A percentile compares a stretch with the other conserved stretches of the same genome.
phyloP scores from a whole-genome alignment of 371 early-diverging fungal genomes.

The Mucor mucedo region DNA sequence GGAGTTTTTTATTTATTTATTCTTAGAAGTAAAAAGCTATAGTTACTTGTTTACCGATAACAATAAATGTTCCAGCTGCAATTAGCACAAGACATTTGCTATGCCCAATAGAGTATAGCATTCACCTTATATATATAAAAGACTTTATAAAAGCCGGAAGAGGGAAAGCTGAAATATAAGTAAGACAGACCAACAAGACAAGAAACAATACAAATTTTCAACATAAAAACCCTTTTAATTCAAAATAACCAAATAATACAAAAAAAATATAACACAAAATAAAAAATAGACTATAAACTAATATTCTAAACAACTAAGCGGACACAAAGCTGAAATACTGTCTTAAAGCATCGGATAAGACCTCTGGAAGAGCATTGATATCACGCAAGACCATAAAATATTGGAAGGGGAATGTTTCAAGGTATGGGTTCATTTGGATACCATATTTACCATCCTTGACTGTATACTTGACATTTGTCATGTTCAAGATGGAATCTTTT shows the following conservation, averaged over 20 bases:
- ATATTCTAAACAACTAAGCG: slow-evolving; percentile 24
- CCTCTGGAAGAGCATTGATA: slow-evolving; percentile 86
- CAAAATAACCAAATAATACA: background rate
- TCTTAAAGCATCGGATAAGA: slow-evolving; percentile 90
- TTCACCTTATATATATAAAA: too few relatives aligned
- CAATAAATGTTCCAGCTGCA: too few relatives aligned
- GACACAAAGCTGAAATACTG: slow-evolving; percentile 88
- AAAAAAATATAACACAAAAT: background rate
- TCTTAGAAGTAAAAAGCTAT: too few relatives aligned
- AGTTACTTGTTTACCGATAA: too few relatives aligned
- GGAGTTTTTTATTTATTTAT: too few relatives aligned
- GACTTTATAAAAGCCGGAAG: too few relatives aligned
- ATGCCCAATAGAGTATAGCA: too few relatives aligned
- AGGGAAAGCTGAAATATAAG: background rate
- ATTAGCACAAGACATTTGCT: too few relatives aligned
- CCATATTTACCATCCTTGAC: slow-evolving; percentile 67
- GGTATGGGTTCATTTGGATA: slow-evolving; percentile 84
- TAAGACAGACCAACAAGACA: background rate
- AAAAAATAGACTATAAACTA: background rate
- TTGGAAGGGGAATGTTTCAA: slow-evolving; percentile 98
- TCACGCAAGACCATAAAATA: slow-evolving; percentile 93
- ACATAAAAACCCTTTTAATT: slow-evolving; percentile 1
- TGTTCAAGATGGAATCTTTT: slow-evolving; percentile 85
- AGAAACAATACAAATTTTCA: background rate
- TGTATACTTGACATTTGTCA: slow-evolving; percentile 85